A percentile compares a stretch with the other conserved stretches of the same genome.
phyloP scores from a whole-genome alignment of 176 grass and related monocot genomes.

The Microstegium vimineum region DNA sequence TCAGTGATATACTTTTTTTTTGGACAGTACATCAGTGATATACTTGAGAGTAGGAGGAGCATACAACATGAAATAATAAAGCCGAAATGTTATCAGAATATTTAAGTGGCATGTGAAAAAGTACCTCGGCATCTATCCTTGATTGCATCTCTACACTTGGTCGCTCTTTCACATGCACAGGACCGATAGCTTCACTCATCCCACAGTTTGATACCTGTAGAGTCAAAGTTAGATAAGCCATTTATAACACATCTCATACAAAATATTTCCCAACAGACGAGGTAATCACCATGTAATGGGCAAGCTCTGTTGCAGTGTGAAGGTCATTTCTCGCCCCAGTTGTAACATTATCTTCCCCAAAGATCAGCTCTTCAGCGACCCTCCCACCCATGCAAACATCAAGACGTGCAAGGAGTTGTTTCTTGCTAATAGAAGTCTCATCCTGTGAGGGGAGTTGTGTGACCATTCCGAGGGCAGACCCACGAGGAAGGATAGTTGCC shows the following conservation, averaged over 20 bases:
- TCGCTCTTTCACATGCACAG: constrained; percentile 87
- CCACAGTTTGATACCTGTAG: constrained; percentile 94
- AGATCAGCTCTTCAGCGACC: constrained; percentile 95
- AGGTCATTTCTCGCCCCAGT: constrained; percentile 96
- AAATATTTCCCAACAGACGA: neutral
- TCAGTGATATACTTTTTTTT: neutral
- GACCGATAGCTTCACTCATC: constrained; percentile 90
- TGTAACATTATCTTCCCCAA: constrained; percentile 96
- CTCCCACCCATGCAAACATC: constrained; percentile 99
- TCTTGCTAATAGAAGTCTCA: constrained; percentile 98
- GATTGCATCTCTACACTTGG: constrained; percentile 94
- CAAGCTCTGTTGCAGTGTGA: constrained; percentile 88
- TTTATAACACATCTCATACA: constrained; percentile 10
- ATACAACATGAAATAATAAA: neutral
- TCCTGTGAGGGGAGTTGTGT: constrained; percentile 96
- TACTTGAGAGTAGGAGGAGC: neutral
- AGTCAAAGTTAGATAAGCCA: constrained; percentile 13
- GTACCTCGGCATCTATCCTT: constrained; percentile 91
- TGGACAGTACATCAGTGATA: neutral
- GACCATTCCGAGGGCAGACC: constrained; percentile 95
- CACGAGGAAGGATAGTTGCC: constrained; percentile 94
- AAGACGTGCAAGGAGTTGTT: constrained; percentile 87
- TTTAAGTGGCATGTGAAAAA: neutral
- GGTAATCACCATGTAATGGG: constrained; percentile 88
- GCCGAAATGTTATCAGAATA: neutral